These are phyloP conservation scores for Arachnomyces sp. DNA, from an alignment of 2,329 filamentous ascomycete species.

Conservation along the genomic window DNA sequence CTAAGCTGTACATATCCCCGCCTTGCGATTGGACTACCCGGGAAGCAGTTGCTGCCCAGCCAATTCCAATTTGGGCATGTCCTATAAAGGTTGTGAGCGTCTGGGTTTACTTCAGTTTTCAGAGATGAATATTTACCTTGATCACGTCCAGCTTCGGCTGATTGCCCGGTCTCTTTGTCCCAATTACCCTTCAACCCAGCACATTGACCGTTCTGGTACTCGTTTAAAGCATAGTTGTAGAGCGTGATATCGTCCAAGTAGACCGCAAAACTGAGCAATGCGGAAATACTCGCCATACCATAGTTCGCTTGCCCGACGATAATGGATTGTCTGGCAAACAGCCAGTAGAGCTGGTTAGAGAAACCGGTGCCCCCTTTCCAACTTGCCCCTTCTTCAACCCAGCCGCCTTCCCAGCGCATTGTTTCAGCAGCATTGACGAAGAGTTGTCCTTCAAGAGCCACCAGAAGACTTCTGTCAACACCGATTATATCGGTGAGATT, in stretches of 20 bases:
- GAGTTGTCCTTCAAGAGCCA: no score
- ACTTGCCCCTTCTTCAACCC: conserved; percentile 29
- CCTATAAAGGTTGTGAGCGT: no score
- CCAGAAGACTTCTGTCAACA: no score
- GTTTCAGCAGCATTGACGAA: conserved; percentile 40
- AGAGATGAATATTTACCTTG: no score
- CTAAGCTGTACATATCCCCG: conserved; percentile 25
- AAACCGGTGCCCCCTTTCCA: conserved; percentile 32
- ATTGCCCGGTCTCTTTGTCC: conserved; percentile 28
- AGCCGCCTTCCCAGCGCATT: conserved; percentile 38
- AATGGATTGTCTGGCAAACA: conserved; percentile 32
- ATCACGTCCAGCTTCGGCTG: conserved; percentile 32
- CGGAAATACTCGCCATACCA: conserved; percentile 35
- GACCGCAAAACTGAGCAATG: conserved; percentile 33
- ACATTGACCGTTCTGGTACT: conserved; percentile 31
- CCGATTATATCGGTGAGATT: no score
- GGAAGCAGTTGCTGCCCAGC: conserved; percentile 30
- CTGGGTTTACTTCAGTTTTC: no score
- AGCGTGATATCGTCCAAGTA: conserved; percentile 35
- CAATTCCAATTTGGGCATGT: conserved; percentile 25
- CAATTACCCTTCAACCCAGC: conserved; percentile 25
- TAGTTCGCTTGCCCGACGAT: conserved; percentile 39
- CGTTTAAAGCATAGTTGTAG: conserved; percentile 36
- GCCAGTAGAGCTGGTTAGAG: conserved; percentile 35
- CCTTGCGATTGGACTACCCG: conserved; percentile 30